A percentile compares a stretch with the other conserved stretches of the same genome.
Evolutionary conservation across 176 grass and related monocot genomes (phyloP).

Genomic region (Luzula sylvatica): DNA sequence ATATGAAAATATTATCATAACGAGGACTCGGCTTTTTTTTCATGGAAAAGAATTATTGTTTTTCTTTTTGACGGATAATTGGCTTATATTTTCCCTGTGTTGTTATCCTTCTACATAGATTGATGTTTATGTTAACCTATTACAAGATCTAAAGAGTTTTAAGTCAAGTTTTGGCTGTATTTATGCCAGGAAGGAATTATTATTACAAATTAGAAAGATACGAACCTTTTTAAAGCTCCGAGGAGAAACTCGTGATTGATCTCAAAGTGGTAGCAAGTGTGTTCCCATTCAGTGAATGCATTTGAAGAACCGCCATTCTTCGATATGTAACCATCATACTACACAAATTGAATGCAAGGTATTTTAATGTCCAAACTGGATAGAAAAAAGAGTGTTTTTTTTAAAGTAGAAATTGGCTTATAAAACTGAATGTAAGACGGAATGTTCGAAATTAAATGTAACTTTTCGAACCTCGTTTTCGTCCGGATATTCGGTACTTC

Average conservation of each 20-base stretch:
- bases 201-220: slow-evolving; percentile 1
- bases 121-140: no score
- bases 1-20: slow-evolving; percentile 26
- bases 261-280: slow-evolving; percentile 95
- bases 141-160: no score
- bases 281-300: slow-evolving; percentile 93
- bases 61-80: no score
- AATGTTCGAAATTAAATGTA: background rate
- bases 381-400: background rate
- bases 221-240: slow-evolving; percentile 77
- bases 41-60: no score
- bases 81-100: no score
- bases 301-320: slow-evolving; percentile 92
- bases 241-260: slow-evolving; percentile 64
- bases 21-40: no score
- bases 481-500: slow-evolving; percentile 92
- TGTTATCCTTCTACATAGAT: no score
- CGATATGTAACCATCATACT: slow-evolving; percentile 94
- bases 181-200: no score
- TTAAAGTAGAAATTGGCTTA: no score
- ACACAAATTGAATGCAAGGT: slow-evolving; percentile 22
- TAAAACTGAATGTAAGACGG: background rate
- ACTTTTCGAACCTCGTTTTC: slow-evolving; percentile 77
- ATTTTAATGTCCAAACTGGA: no score
- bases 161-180: no score